A percentile compares a stretch with the other conserved stretches of the same genome.
Evolutionary conservation across 2,329 filamentous ascomycete species (phyloP).

Genomic region (Trichophyton equinum): DNA sequence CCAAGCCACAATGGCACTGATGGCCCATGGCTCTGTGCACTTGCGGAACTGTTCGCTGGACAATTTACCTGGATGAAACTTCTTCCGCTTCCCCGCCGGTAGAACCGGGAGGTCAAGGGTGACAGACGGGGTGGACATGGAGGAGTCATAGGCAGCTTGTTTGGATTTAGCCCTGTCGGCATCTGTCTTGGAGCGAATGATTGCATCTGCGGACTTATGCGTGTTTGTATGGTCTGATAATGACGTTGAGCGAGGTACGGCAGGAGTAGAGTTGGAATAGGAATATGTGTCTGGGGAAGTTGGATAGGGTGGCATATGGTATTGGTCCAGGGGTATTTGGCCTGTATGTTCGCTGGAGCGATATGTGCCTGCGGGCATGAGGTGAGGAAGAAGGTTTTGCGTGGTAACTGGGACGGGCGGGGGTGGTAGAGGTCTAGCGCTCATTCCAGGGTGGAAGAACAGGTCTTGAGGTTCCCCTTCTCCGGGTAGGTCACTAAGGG

Average conservation of each 20-base stretch:
- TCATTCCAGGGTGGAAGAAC: slow-evolving; percentile 80
- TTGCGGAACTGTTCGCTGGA: slow-evolving; percentile 68
- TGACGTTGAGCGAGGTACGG: slow-evolving; percentile 64
- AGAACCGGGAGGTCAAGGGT: slow-evolving; percentile 74
- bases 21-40: slow-evolving; percentile 82
- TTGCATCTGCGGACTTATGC: slow-evolving; percentile 57
- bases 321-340: slow-evolving; percentile 24
- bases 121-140: slow-evolving; percentile 33
- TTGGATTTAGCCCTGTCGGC: slow-evolving; percentile 52
- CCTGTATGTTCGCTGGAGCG: slow-evolving; percentile 37
- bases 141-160: slow-evolving; percentile 26
- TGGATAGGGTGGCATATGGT: slow-evolving; percentile 27
- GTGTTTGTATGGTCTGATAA: slow-evolving; percentile 70
- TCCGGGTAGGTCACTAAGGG: slow-evolving; percentile 49
- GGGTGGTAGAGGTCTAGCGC: slow-evolving; percentile 48
- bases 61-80: slow-evolving; percentile 76
- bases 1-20: slow-evolving; percentile 80
- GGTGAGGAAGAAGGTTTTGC: slow-evolving; percentile 34
- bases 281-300: slow-evolving; percentile 42
- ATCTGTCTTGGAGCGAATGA: slow-evolving; percentile 89
- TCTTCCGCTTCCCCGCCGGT: slow-evolving; percentile 64
- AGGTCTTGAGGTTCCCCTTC: slow-evolving; percentile 70
- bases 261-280: slow-evolving; percentile 32
- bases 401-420: slow-evolving; percentile 47
- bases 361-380: slow-evolving; percentile 49